Evolutionary conservation across 1,284 basidiomycete genomes (phyloP).

Genomic region (Anthracocystis setariae): DNA sequence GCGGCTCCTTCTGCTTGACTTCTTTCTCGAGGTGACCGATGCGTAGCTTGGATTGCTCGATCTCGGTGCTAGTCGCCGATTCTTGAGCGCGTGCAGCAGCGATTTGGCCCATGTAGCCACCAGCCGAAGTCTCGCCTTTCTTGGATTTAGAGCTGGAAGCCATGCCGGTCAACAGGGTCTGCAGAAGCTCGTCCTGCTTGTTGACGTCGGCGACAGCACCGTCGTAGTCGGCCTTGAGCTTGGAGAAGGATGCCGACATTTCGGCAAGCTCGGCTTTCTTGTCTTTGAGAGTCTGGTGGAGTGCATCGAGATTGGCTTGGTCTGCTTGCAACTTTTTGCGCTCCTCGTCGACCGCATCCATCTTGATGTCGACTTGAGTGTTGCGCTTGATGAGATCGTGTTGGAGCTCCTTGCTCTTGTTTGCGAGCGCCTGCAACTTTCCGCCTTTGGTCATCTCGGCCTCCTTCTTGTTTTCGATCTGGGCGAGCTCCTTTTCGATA

Average conservation of each 20-base stretch:
- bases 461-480: conserved; percentile 71
- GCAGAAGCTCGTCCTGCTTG: conserved; percentile 90
- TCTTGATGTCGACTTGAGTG: conserved; percentile 87
- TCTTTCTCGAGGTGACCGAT: conserved; percentile 84
- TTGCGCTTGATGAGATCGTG: conserved; percentile 86
- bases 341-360: conserved; percentile 82
- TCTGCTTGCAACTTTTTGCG: conserved; percentile 74
- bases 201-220: conserved; percentile 75
- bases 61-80: conserved; percentile 82
- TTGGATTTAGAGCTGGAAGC: conserved; percentile 74
- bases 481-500: conserved; percentile 71
- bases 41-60: conserved; percentile 83
- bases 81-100: conserved; percentile 83
- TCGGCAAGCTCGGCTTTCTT: conserved; percentile 39
- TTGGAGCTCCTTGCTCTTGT: conserved; percentile 80
- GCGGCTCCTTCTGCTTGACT: conserved; percentile 79
- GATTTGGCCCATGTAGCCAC: conserved; percentile 96
- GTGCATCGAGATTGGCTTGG: conserved; percentile 70
- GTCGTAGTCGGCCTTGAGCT: conserved; percentile 75
- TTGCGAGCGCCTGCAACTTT: conserved; percentile 80
- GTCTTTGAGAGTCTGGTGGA: conserved; percentile 70
- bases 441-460: conserved; percentile 78
- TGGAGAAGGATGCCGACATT: conserved; percentile 45
- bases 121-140: conserved; percentile 73
- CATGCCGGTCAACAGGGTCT: conserved; percentile 91